phyloP scores from a whole-genome alignment of 768 basidiomycete genomes.

The Paxillus ammoniavirescens region DNA sequence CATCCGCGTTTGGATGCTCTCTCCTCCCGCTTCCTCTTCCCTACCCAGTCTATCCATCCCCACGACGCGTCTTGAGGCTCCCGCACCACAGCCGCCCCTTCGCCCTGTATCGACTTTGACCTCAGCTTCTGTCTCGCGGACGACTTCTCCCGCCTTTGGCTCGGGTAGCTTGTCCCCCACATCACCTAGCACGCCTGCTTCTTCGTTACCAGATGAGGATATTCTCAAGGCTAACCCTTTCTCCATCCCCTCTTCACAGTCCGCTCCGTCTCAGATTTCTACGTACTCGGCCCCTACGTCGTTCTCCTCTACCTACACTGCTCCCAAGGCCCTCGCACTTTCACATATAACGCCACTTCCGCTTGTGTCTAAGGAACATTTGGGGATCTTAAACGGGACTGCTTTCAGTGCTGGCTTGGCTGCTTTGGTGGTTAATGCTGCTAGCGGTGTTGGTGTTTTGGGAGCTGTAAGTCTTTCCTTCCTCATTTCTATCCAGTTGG shows the following conservation, averaged over 20 bases:
- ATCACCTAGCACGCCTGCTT: constrained; percentile 38
- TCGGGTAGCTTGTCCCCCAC: constrained; percentile 45
- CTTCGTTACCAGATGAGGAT: constrained; percentile 25
- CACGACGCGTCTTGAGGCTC: constrained; percentile 9
- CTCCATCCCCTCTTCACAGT: not conserved
- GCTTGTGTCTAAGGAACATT: constrained; percentile 73
- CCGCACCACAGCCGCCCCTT: constrained; percentile 12
- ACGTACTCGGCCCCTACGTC: not conserved
- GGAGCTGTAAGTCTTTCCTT: constrained; percentile 32
- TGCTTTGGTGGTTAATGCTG: constrained; percentile 69
- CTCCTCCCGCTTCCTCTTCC: constrained; percentile 3
- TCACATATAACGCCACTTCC: constrained; percentile 64
- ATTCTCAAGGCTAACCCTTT: constrained; percentile 7
- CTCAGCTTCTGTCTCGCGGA: constrained; percentile 13
- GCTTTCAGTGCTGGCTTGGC: constrained; percentile 83
- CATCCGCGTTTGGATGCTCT: constrained; percentile 65
- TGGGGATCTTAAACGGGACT: constrained; percentile 83
- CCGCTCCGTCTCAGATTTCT: constrained; percentile 31
- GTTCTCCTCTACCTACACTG: constrained; percentile 13
- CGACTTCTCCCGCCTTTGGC: constrained; percentile 15
- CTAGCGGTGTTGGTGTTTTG: constrained; percentile 63
- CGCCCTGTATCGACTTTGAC: not conserved
- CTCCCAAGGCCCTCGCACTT: constrained; percentile 51
- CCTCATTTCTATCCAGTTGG: not conserved
- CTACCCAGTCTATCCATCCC: constrained; percentile 29